These are phyloP conservation scores for Piper betle DNA, from an alignment of 164 flowering plant species.

Conservation along the genomic window DNA sequence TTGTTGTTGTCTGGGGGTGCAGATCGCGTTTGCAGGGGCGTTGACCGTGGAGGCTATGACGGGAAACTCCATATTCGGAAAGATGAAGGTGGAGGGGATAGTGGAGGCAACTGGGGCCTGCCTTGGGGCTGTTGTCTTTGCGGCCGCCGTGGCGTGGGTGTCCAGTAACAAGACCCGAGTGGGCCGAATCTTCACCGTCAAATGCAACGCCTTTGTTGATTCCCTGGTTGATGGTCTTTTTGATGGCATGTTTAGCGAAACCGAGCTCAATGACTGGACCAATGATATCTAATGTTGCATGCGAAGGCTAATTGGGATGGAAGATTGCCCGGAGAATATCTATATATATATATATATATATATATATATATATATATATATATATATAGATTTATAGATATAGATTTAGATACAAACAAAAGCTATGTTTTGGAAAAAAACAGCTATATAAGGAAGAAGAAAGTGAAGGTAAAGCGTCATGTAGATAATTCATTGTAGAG, in stretches of 20 bases:
- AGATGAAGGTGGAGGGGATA: conserved; percentile 61
- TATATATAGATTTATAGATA: too few relatives aligned
- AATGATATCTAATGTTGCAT: conserved; percentile 20
- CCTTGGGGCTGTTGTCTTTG: conserved; percentile 42
- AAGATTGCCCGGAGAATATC: too few relatives aligned
- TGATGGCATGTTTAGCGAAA: conserved; percentile 73
- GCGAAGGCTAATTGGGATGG: too few relatives aligned
- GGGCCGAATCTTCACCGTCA: conserved; percentile 45
- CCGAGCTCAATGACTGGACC: conserved; percentile 47
- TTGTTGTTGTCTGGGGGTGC: background rate
- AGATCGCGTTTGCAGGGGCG: conserved; percentile 78
- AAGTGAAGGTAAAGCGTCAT: too few relatives aligned
- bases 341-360: too few relatives aligned
- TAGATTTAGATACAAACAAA: too few relatives aligned
- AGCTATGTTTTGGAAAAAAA: too few relatives aligned
- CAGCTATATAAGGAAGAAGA: too few relatives aligned
- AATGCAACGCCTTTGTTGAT: conserved; percentile 68
- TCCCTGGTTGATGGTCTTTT: conserved; percentile 65
- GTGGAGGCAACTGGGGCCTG: conserved; percentile 48
- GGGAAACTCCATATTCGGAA: conserved; percentile 66
- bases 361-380: too few relatives aligned
- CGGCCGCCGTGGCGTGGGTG: conserved; percentile 66
- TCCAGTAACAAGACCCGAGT: conserved; percentile 58
- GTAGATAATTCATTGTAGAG: too few relatives aligned
- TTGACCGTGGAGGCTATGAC: conserved; percentile 46